phyloP scores from a whole-genome alignment of 768 basidiomycete species.

The Trametes cingulata region DNA sequence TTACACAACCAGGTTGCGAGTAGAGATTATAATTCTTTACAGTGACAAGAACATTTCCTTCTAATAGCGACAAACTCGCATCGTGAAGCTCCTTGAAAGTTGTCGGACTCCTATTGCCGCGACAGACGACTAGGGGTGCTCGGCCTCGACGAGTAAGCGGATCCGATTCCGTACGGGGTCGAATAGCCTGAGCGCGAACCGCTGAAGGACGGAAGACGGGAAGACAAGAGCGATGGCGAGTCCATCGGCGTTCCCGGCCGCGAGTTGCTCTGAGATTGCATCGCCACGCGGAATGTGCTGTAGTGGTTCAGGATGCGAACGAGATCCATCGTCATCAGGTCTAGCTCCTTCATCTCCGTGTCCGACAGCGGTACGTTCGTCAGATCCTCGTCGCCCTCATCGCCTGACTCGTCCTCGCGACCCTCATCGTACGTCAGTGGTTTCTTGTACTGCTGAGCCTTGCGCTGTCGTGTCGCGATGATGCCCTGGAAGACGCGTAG shows the following conservation, averaged over 20 bases:
- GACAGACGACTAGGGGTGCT: conserved; percentile 58
- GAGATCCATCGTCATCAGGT: conserved; percentile 70
- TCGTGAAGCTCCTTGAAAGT: neutral
- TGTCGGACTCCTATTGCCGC: conserved; percentile 5
- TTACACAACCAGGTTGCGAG: conserved; percentile 2
- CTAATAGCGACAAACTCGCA: neutral
- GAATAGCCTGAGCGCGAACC: conserved; percentile 59
- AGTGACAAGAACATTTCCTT: neutral
- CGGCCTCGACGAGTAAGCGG: conserved; percentile 56
- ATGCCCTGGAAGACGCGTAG: conserved; percentile 91
- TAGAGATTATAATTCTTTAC: conserved; percentile 14
- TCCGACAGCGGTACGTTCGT: conserved; percentile 56
- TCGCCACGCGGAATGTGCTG: conserved; percentile 60
- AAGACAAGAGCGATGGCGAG: conserved; percentile 46
- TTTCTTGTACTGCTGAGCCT: conserved; percentile 38
- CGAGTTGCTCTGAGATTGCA: conserved; percentile 61
- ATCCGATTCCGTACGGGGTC: conserved; percentile 47
- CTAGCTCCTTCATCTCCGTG: conserved; percentile 76
- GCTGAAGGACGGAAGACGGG: conserved; percentile 35
- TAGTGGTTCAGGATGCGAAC: conserved; percentile 73
- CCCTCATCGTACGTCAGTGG: conserved; percentile 40
- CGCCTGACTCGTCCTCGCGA: conserved; percentile 55
- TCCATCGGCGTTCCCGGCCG: conserved; percentile 66
- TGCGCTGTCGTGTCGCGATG: conserved; percentile 33
- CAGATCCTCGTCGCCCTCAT: conserved; percentile 48